These are phyloP conservation scores for Aspergillus spinulosporus DNA, from an alignment of 2,329 filamentous ascomycete species.

Conservation along the genomic window DNA sequence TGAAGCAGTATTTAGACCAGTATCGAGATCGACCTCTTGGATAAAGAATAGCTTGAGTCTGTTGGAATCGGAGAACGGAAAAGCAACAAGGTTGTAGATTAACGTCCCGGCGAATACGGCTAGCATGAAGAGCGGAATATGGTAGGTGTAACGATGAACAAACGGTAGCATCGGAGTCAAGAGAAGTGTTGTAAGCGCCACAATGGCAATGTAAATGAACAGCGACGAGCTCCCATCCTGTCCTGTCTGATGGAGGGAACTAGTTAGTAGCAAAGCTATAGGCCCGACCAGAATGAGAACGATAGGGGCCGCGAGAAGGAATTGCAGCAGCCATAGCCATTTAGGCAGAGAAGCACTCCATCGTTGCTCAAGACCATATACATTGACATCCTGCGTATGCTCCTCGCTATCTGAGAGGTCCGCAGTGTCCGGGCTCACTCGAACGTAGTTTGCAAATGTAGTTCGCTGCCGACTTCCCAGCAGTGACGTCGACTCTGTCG, in stretches of 20 bases:
- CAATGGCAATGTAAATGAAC: conserved; percentile 69
- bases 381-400: conserved; percentile 34
- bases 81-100: conserved; percentile 81
- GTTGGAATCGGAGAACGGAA: conserved; percentile 79
- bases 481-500: conserved; percentile 59
- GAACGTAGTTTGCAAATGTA: conserved; percentile 58
- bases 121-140: conserved; percentile 75
- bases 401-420: conserved; percentile 30
- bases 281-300: conserved; percentile 76
- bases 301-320: conserved; percentile 76
- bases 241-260: conserved; percentile 75
- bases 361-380: conserved; percentile 72
- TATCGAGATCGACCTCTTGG: conserved; percentile 76
- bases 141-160: conserved; percentile 80
- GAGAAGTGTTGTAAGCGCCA: conserved; percentile 67
- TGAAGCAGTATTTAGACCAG: conserved; percentile 67
- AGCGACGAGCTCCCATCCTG: conserved; percentile 76
- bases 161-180: conserved; percentile 79
- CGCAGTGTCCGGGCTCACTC: conserved; percentile 33
- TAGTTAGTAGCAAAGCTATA: conserved; percentile 69
- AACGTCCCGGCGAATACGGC: conserved; percentile 72
- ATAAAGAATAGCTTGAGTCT: conserved; percentile 86
- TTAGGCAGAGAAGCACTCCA: conserved; percentile 79
- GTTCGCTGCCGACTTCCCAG: conserved; percentile 52
- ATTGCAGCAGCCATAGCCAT: conserved; percentile 87